Evolutionary conservation across 2,329 filamentous ascomycete genomes (phyloP), one percentile per base, ranked within the genome.

Genomic region (Aspergillus eucalypticola): DNA sequence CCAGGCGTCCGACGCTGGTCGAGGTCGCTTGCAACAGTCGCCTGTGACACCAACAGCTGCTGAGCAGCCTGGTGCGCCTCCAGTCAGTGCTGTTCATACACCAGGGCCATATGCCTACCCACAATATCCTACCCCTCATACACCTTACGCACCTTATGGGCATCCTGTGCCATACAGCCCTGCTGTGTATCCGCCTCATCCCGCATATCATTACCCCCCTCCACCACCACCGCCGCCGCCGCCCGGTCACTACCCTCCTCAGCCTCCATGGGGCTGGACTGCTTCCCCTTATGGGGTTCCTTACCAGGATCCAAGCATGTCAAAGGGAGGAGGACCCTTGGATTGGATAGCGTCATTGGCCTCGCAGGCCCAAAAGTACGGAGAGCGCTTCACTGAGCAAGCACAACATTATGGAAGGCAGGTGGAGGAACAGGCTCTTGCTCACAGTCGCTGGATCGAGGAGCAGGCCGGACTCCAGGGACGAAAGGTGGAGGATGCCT

Each of bases 351-450:
- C 73, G 1, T 69, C 71, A 7, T 58, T 79, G 11, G 71, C 73
- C 46, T 69, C 71, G 3, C 73, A 76, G 49, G 75, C 76, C 8
- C 73, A 78, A 57, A 74, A 76, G 54, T 78, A 78, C 44, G 75
- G 75, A 3, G 74, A 77, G 49, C 73, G 74, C 8, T 70, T 77
- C 23, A 66, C 67, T 13, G 70, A 75, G 53, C 74, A 76, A 58
- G 75, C 75, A 5, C 69, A 74, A 54, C 64, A 74, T 53, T 77
- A 76, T 61, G 71, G 75, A 29, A 66, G 72, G 32, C 69, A 74
- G 59, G 71, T 78, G 1, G 76, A 79, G 65, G 72, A 76, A 44
- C 74, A 73, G 35, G 76, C 76, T 6, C 62, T 75, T 56, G 69
- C 73, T 3, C 73, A 73, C 63, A 73, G 72, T 35, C 69, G 72